Percentiles rank a stretch among this genome's conserved stretches.
Evolutionary conservation across 1,284 basidiomycete species (phyloP).

Genomic region (Lentinula novae-zelandiae): DNA sequence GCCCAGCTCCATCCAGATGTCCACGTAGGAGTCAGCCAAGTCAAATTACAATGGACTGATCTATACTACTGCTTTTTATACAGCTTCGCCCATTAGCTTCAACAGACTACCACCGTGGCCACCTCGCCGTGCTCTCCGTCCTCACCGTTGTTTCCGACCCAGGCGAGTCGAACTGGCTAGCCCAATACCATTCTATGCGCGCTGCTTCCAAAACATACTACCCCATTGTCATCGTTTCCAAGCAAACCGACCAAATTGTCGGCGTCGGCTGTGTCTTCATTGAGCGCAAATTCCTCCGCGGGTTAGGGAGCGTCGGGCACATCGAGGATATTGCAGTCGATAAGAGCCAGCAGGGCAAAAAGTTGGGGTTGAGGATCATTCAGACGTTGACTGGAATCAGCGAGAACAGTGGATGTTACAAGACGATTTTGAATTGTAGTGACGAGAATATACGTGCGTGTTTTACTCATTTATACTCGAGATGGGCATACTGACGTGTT

Average conservation of each 20-base stretch:
- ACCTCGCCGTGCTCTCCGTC: conserved; percentile 80
- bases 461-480: background rate
- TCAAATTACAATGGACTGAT: too few relatives aligned
- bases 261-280: conserved; percentile 84
- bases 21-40: conserved; percentile 39
- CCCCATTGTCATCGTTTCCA: conserved; percentile 80
- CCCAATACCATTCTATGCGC: conserved; percentile 64
- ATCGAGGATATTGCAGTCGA: conserved; percentile 98
- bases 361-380: conserved; percentile 86
- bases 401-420: conserved; percentile 81
- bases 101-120: conserved; percentile 81
- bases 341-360: conserved; percentile 83
- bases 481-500: conserved; percentile 14
- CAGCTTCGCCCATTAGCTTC: conserved; percentile 88
- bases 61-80: background rate
- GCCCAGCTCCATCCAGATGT: conserved; percentile 51
- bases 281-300: conserved; percentile 91
- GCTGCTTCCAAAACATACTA: conserved; percentile 70
- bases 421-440: conserved; percentile 96
- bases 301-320: conserved; percentile 82
- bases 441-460: conserved; percentile 86
- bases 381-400: conserved; percentile 79
- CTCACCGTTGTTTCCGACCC: conserved; percentile 80
- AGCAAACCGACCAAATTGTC: conserved; percentile 74
- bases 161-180: conserved; percentile 63